Base-by-base conservation (phyloP, 148 eudicot species). In the Rhododendron henanense region DNA sequence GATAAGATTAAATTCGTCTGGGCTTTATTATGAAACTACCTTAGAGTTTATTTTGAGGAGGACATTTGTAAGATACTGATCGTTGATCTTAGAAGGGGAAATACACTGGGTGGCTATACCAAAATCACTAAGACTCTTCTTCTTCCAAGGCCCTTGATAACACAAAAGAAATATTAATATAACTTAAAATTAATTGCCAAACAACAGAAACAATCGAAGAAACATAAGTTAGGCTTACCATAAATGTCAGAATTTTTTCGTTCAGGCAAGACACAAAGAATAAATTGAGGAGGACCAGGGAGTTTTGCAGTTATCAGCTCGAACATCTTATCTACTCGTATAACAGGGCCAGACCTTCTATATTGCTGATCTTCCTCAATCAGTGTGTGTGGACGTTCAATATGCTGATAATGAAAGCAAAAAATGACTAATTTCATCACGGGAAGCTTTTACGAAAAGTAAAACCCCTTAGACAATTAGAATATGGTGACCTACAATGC, bases 31-130 rank as follows among this genome's bases (percentile, higher is more conserved):
- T 10, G 15, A 48, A 69, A 78, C 84, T 90, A 94, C 98, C 99
- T 97, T 97, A 28, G 98, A 41, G 88, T 97, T 97, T 71, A 97
- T 93, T 86, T 97, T 97, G 51, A 94, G 93, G 63, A 97, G 99
- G 59, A 97, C 93, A 87, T 97, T 97, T n/a, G 94, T 90, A 28
- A 97, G 96, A 84, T 97, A 97, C 47, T 91, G 95, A 33, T 95
- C 96, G 85, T 90, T 95, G 82, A 97, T 91, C 90, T 93, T 97
- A 55, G 86, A 14, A 81, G 99, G 99, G 83, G 92, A 91, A 82
- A 94, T 87, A 85, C 99, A 97, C 89, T 97, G 99, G 55, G 94
- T 97, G 76, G 90, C 87, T 85, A 97, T 91, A 75, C 96, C 98
- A 90, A 90, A 88, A 48, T 89, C 91, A 78, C 90, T 89, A 85